Conservation (phyloP, 2,329 filamentous ascomycete genomes). For the Sclerotinia spermophila region DNA sequence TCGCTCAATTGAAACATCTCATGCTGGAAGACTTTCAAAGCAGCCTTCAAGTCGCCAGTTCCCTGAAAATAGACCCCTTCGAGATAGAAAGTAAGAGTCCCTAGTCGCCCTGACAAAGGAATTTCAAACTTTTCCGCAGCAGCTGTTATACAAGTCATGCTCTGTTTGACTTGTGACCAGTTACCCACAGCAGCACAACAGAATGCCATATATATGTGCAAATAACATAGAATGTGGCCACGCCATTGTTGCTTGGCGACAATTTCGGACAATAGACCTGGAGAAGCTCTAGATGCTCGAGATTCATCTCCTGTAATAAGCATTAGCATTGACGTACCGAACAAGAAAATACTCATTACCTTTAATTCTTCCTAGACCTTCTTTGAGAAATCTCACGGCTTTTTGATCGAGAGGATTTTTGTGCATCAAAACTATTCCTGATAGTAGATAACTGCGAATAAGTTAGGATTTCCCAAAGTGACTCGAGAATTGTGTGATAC, state of each 20-base stretch:
- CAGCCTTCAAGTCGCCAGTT: conserved; percentile 66
- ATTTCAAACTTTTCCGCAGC: conserved; percentile 29
- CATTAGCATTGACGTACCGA: not conserved
- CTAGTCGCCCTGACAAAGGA: conserved; percentile 28
- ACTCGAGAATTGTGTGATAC: conserved; percentile 15
- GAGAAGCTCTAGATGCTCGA: conserved; percentile 26
- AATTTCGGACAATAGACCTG: conserved; percentile 31
- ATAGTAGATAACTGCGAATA: conserved; percentile 31
- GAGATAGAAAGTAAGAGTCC: conserved; percentile 54
- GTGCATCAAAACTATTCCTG: conserved; percentile 39
- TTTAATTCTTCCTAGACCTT: conserved; percentile 49
- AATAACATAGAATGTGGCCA: conserved; percentile 35
- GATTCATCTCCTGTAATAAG: conserved; percentile 7
- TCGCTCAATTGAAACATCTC: conserved; percentile 52
- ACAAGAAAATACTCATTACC: conserved; percentile 22
- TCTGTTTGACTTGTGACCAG: conserved; percentile 32
- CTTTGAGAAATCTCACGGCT: conserved; percentile 53
- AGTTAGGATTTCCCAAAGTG: not conserved
- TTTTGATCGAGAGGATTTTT: conserved; percentile 56
- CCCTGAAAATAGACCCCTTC: conserved; percentile 73
- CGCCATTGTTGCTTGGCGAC: conserved; percentile 33
- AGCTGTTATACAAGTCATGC: conserved; percentile 28
- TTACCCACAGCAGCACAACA: conserved; percentile 32
- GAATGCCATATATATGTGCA: conserved; percentile 35
- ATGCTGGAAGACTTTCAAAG: conserved; percentile 63